Evolutionary conservation across 495 filamentous ascomycete species (phyloP).

Genomic region (Neurospora sp.): DNA sequence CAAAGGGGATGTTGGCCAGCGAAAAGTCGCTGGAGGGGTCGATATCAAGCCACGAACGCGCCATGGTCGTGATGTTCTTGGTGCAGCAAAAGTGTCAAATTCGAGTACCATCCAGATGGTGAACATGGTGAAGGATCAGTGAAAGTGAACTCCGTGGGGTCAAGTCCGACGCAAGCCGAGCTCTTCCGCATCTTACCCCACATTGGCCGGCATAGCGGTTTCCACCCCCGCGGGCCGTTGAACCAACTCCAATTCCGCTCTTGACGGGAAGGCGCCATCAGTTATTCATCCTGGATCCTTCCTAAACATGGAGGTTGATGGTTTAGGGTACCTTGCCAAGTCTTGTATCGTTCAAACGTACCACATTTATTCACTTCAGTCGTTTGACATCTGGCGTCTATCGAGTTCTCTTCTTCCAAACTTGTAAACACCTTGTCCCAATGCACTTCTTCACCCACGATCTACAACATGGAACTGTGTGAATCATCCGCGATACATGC

Average conservation of each 20-base stretch:
- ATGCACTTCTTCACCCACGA: not conserved
- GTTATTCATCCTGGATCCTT: not conserved
- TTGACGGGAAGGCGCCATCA: not conserved
- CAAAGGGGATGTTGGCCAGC: constrained; percentile 84
- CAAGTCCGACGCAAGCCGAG: not conserved
- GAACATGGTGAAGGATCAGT: not conserved
- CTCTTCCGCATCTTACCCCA: not conserved
- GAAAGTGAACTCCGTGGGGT: not conserved
- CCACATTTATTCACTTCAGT: not conserved
- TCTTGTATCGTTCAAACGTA: not conserved
- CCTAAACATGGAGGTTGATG: not conserved
- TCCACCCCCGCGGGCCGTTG: not conserved
- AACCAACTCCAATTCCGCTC: not conserved
- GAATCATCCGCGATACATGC: not conserved
- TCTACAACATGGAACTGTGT: not conserved
- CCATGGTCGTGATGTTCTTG: constrained; percentile 7
- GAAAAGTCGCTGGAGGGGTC: constrained; percentile 51
- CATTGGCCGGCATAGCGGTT: not conserved
- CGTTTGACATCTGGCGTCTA: not conserved
- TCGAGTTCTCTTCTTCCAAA: not conserved
- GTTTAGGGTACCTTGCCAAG: not conserved
- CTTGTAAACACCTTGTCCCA: not conserved
- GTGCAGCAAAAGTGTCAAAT: not conserved
- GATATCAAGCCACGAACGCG: constrained; percentile 27
- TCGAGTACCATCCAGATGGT: too few relatives aligned